Conservation (phyloP, 139 green algal species). For the Chlamydomonas applanata region DNA sequence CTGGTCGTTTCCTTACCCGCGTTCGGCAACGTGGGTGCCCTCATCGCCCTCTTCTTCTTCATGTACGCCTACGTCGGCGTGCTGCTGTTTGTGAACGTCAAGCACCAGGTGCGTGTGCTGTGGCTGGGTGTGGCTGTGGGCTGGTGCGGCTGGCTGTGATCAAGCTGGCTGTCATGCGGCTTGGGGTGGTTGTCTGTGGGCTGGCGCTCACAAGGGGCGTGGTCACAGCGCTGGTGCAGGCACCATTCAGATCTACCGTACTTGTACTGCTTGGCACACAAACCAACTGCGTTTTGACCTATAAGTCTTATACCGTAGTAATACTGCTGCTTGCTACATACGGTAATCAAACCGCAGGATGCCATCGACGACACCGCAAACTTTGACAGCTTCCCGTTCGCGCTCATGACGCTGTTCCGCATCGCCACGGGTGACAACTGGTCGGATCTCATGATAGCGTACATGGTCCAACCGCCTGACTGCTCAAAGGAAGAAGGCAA, state of each 20-base stretch:
- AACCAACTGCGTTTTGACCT: too few species aligned
- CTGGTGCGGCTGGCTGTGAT: background rate
- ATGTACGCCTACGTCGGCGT: conserved; percentile 74
- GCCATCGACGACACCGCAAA: conserved; percentile 64
- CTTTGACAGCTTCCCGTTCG: conserved; percentile 62
- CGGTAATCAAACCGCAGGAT: too few species aligned
- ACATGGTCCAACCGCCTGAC: conserved; percentile 43
- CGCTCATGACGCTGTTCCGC: conserved; percentile 54
- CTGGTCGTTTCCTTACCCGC: conserved; percentile 75
- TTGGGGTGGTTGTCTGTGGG: too few species aligned
- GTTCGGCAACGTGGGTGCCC: conserved; percentile 74
- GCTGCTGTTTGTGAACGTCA: conserved; percentile 45
- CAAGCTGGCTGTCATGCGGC: too few species aligned
- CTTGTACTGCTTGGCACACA: too few species aligned
- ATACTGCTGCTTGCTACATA: too few species aligned
- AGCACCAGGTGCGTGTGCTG: conserved; percentile 10
- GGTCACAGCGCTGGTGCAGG: too few species aligned
- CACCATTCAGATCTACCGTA: too few species aligned
- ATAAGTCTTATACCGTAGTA: too few species aligned
- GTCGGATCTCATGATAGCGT: conserved; percentile 55
- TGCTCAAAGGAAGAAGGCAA: conserved; percentile 34
- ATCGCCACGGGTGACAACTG: conserved; percentile 74
- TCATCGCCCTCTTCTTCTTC: conserved; percentile 77
- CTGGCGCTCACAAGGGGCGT: too few species aligned
- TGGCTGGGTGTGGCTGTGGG: background rate